Percentiles rank a stretch among this genome's conserved stretches.
These are phyloP conservation scores for Solanum bukasovii DNA, from an alignment of 257 asterid genomes.

Conservation along the genomic window DNA sequence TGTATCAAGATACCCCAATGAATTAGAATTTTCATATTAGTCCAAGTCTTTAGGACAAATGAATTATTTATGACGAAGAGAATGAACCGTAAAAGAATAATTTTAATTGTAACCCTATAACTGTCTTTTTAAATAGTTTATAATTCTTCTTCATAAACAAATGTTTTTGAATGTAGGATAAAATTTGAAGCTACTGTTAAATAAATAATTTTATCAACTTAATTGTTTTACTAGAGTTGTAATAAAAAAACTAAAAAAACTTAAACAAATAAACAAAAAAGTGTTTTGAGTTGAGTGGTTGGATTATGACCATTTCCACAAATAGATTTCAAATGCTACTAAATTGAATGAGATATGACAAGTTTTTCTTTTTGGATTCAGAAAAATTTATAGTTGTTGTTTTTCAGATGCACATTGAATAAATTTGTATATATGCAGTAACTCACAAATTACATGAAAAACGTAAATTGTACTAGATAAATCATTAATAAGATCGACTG, in stretches of 20 bases:
- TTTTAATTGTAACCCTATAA: neutral
- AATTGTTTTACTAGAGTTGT: neutral
- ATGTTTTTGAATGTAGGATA: neutral
- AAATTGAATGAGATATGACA: neutral
- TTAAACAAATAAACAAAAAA: no score
- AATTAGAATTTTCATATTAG: neutral
- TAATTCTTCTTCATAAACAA: neutral
- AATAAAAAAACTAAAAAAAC: neutral
- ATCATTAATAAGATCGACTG: fast-evolving
- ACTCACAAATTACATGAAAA: neutral
- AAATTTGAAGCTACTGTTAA: neutral
- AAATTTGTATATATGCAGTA: neutral
- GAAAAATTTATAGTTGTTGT: no score
- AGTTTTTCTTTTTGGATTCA: neutral
- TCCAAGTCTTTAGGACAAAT: neutral
- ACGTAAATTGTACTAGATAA: neutral
- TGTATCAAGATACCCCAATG: neutral
- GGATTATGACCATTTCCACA: neutral
- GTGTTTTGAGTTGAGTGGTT: neutral
- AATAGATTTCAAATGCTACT: neutral
- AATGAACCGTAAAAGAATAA: neutral
- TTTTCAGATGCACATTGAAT: neutral
- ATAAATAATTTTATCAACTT: neutral
- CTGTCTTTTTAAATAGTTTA: neutral
- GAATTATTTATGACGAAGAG: neutral